These are phyloP conservation scores for Solanum hybrid DNA, from an alignment of 305 asterid genomes.

Conservation along the genomic window DNA sequence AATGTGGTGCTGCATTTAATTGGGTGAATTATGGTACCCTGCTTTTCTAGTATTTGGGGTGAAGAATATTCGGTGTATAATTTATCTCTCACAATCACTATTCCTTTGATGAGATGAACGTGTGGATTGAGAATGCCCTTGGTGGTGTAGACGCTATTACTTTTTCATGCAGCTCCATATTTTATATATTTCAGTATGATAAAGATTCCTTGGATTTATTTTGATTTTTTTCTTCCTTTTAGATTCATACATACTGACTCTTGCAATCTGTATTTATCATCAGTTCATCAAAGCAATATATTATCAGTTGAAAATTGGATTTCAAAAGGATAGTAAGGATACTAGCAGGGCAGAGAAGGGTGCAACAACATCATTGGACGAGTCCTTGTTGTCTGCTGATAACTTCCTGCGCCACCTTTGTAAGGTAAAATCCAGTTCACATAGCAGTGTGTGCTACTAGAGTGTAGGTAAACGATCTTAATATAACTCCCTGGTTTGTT, in stretches of 20 bases:
- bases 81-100: neutral
- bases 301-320: slow-evolving; percentile 70
- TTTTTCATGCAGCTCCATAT: neutral
- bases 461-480: neutral
- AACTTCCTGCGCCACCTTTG: slow-evolving; percentile 78
- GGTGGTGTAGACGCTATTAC: neutral
- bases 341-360: slow-evolving; percentile 33
- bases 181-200: neutral
- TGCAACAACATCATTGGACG: slow-evolving; percentile 54
- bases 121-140: neutral
- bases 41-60: neutral
- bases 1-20: neutral
- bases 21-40: neutral
- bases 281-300: slow-evolving; percentile 69
- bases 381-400: slow-evolving; percentile 82
- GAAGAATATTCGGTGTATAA: neutral
- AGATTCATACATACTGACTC: neutral
- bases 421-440: slow-evolving; percentile 44
- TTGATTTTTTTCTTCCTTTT: neutral
- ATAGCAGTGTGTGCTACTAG: neutral
- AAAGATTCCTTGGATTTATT: neutral
- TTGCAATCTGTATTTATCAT: slow-evolving; percentile 14
- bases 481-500: neutral
- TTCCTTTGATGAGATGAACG: neutral
- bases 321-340: slow-evolving; percentile 47